Base-by-base conservation (phyloP, 495 filamentous ascomycete genomes). In the Rhizodiscina lignyota region DNA sequence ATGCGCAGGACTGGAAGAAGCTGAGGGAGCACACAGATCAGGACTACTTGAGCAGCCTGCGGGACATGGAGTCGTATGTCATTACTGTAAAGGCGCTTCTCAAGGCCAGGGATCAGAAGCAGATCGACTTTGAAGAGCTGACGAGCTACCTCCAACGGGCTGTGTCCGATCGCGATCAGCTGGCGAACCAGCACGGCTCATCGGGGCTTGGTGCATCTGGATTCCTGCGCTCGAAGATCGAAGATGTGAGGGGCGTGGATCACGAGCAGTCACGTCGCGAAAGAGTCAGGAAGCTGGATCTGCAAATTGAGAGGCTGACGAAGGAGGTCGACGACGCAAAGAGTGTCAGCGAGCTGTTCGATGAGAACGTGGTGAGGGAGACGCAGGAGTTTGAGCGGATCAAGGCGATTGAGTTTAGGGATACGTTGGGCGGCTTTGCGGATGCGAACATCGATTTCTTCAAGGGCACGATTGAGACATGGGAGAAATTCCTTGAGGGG, bases 171-270 rank as follows among this genome's bases (percentile, higher is more conserved):
- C 75, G 87, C 29, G 91, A 97, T 56, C 68, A 68, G 20, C 74
- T 97, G 10, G 79, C 81, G 4, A 71, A 73, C 13, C 68, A 71
- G 2, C 28, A 32, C 32, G 67, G 70, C 43, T 56, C 60, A 18
- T 70, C 68, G 18, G 58, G 64, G 4, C 49, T 74, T 4, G 70
- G 70, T 29, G 68, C 87, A 0, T 77, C 81, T 13, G 81, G 80
- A n/a, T 96, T 94, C 62, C 72, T 97, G 41, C 79, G 86, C 22
- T 75, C 73, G 39, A 97, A 96, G 58, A 79, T 97, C 56, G 89
- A 97, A 52, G 89, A 97, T 51, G 84, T 94, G 50, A 74, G 89
- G 11, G 91, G 89, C 10, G 86, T 97, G 4, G 89, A 97, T 54
- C 89, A 97, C 51, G 89, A 96, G 54, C 82, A 87, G 49, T 72